Conservation (phyloP, 2,329 filamentous ascomycete genomes). For the Exophiala lecanii-corni region DNA sequence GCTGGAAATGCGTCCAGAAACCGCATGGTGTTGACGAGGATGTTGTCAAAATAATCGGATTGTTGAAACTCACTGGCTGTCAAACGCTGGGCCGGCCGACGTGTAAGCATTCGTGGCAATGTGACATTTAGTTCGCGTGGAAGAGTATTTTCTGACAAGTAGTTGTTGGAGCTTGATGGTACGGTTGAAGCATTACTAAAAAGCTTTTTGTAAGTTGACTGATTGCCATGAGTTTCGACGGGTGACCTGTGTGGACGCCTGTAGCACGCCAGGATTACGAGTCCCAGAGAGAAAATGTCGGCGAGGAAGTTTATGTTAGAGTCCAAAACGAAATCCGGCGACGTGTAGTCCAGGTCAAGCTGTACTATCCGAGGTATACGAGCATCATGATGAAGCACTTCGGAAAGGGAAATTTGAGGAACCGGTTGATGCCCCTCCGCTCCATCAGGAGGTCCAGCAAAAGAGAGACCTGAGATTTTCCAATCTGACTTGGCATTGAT, state of each 20-base stretch:
- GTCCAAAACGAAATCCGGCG: slow-evolving; percentile 91
- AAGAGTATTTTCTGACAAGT: slow-evolving; percentile 71
- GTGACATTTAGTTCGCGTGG: slow-evolving; percentile 76
- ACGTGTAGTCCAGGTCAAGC: slow-evolving; percentile 86
- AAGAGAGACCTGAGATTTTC: slow-evolving; percentile 94
- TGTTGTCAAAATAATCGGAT: slow-evolving; percentile 94
- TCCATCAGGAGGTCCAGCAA: slow-evolving; percentile 74
- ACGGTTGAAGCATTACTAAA: slow-evolving; percentile 74
- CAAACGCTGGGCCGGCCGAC: slow-evolving; percentile 80
- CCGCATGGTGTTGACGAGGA: slow-evolving; percentile 90
- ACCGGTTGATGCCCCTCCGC: slow-evolving; percentile 71
- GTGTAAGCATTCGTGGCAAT: slow-evolving; percentile 78
- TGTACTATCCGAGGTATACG: slow-evolving; percentile 78
- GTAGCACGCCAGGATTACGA: slow-evolving; percentile 84
- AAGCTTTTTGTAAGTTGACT: slow-evolving; percentile 78
- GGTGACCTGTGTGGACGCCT: slow-evolving; percentile 91
- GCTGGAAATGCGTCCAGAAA: slow-evolving; percentile 88
- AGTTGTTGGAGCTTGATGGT: slow-evolving; percentile 77
- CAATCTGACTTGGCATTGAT: slow-evolving; percentile 97
- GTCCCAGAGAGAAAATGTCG: slow-evolving; percentile 89
- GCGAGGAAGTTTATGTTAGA: slow-evolving; percentile 77
- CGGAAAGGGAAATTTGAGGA: slow-evolving; percentile 73
- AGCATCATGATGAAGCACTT: slow-evolving; percentile 79
- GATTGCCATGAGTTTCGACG: slow-evolving; percentile 72
- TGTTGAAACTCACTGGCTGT: slow-evolving; percentile 89